These are phyloP conservation scores for Claviceps spartinae DNA, from an alignment of 2,329 filamentous ascomycete species.

Conservation along the genomic window DNA sequence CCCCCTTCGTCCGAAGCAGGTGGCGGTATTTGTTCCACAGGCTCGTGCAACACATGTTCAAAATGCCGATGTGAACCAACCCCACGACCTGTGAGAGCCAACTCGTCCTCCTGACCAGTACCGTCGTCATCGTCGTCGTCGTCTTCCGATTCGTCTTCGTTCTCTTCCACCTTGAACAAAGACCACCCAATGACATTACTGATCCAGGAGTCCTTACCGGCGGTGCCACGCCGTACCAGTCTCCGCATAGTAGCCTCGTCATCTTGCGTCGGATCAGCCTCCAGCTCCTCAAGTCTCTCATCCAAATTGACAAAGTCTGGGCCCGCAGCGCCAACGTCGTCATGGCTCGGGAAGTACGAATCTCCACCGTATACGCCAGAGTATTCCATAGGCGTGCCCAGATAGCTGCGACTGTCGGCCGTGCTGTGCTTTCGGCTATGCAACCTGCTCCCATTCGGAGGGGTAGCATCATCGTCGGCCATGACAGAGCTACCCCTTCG, in stretches of 20 bases:
- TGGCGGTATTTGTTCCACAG: conserved; percentile 33
- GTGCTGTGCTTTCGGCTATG: conserved; percentile 29
- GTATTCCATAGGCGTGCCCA: conserved; percentile 31
- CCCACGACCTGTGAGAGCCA: conserved; percentile 16
- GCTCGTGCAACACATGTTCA: conserved; percentile 26
- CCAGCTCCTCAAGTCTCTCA: conserved; percentile 42
- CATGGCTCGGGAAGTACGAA: conserved; percentile 26
- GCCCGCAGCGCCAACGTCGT: conserved; percentile 30
- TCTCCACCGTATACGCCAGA: conserved; percentile 22
- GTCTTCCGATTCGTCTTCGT: conserved; percentile 36
- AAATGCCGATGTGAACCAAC: conserved; percentile 23
- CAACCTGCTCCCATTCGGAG: conserved; percentile 28
- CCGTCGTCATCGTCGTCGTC: conserved; percentile 23
- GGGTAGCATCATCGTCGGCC: conserved; percentile 23
- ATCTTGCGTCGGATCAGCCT: conserved; percentile 34
- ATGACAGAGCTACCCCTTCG: conserved; percentile 30
- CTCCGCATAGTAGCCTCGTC: conserved; percentile 47
- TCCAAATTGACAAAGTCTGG: conserved; percentile 52
- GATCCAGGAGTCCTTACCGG: conserved; percentile 44
- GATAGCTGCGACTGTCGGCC: conserved; percentile 21
- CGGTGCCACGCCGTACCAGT: conserved; percentile 39
- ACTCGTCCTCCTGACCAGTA: conserved; percentile 14
- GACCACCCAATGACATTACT: conserved; percentile 45
- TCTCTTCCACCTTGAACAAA: conserved; percentile 48
- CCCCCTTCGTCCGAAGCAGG: conserved; percentile 41